These are phyloP conservation scores for Starmerella khaoyaiensis DNA, from an alignment of 805 yeast species.

Conservation along the genomic window DNA sequence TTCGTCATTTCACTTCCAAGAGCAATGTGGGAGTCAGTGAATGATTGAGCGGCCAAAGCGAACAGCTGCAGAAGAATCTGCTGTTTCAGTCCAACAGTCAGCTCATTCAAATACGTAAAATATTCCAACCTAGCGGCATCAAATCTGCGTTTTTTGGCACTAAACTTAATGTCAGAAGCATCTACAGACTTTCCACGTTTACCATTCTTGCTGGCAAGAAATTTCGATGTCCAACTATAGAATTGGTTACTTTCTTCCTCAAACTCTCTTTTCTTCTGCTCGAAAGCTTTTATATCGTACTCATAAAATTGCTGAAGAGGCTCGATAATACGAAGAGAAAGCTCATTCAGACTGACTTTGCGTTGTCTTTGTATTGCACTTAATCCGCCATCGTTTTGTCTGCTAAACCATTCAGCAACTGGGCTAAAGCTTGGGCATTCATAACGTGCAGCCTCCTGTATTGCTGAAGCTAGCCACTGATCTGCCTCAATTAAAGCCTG, in stretches of 20 bases:
- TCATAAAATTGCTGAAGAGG: slow-evolving; percentile 32
- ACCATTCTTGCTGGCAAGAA: slow-evolving; percentile 26
- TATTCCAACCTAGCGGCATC: slow-evolving; percentile 35
- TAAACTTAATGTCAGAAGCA: slow-evolving; percentile 30
- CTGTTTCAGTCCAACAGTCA: slow-evolving; percentile 33
- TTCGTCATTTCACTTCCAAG: slow-evolving; percentile 23
- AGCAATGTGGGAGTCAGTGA: slow-evolving; percentile 23
- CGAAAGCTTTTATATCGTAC: slow-evolving; percentile 32
- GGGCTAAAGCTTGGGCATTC: slow-evolving; percentile 27
- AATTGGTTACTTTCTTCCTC: slow-evolving; percentile 35
- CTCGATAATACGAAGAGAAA: slow-evolving; percentile 28
- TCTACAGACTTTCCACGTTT: slow-evolving; percentile 22
- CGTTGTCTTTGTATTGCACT: slow-evolving; percentile 21
- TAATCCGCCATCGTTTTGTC: slow-evolving; percentile 20
- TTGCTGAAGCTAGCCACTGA: slow-evolving; percentile 24
- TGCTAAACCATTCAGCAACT: slow-evolving; percentile 23
- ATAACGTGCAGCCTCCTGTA: slow-evolving; percentile 26
- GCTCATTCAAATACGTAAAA: slow-evolving; percentile 30
- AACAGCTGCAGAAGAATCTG: slow-evolving; percentile 30
- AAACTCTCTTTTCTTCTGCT: slow-evolving; percentile 32
- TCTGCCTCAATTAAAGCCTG: slow-evolving; percentile 28
- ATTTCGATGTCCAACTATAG: slow-evolving; percentile 35
- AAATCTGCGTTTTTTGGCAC: slow-evolving; percentile 30
- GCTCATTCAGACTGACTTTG: slow-evolving; percentile 22
- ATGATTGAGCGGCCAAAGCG: slow-evolving; percentile 29